Base-by-base conservation (phyloP, 192 early-diverging fungal species). In the Backusella mclennaniae region DNA sequence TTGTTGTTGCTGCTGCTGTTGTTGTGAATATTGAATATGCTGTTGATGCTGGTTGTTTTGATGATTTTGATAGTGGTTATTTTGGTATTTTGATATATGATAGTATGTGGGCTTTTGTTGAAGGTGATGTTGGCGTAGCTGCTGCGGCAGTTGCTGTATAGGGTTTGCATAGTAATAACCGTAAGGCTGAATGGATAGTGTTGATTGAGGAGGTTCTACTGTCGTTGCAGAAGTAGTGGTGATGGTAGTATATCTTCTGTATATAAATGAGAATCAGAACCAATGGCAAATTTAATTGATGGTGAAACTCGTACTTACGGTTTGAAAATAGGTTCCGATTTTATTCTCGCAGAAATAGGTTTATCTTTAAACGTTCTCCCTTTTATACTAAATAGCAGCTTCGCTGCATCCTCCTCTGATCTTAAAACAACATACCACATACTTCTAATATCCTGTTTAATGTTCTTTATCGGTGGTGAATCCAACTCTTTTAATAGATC, bases 381-480 rank as follows among this genome's bases (percentile, higher is more conserved):
- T 39, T 81, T 75, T 1, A 80, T 71, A 26, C 69, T 72, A 23
- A 72, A 73, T 12, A 84, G 74, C 79, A 87, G 81, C 17, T 82
- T 74, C 14, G 85, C 41, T 11, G 86, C 83, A 75, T 85, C 75
- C 19, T 78, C 80, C 31, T 85, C 84, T 0, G 80, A 82, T 1
- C 77, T 80, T 71, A 85, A 85, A 26, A 83, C 82, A 2, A 87
- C 69, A 76, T 84, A 87, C 84, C 86, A 87, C 75, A 82, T 83
- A 69, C 83, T 87, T 4, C 79, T 79, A 29, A 84, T 11, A 35
- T 85, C 84, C 8, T 77, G 66, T n/a, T 79, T 79, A 46, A 83
- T 71, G 39, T 17, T 70, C 41, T 80, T 73, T 11, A 80, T 36
- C 14, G 79, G 73, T 14, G 79, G 79, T 29, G 79, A 79, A 6